These are phyloP conservation scores for Trypanosoma platydactyli DNA, from an alignment of 208 protist species.

Conservation along the genomic window DNA sequence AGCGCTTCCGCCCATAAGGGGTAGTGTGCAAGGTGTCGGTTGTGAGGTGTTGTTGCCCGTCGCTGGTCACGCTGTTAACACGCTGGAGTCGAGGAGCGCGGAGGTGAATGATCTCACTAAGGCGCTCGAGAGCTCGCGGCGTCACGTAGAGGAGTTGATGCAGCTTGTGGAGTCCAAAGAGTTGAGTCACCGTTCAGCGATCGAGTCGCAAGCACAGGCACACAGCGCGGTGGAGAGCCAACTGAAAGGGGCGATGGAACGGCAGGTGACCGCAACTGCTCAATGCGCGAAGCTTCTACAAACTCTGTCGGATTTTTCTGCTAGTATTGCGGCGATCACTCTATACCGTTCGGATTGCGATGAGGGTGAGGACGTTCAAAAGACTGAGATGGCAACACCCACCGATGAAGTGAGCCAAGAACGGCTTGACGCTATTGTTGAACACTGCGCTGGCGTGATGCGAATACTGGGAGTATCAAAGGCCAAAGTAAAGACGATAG, in stretches of 20 bases:
- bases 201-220: neutral
- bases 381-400: neutral
- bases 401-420: neutral
- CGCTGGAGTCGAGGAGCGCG: conserved; percentile 3
- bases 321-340: conserved; percentile 23
- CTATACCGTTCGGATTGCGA: neutral
- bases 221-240: conserved; percentile 2
- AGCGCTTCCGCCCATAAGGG: neutral
- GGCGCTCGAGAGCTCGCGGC: conserved; percentile 15
- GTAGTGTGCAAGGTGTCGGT: neutral
- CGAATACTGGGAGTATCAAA: conserved; percentile 7
- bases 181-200: neutral
- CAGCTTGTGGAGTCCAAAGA: neutral
- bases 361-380: neutral
- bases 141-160: conserved; percentile 9
- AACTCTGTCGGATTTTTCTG: conserved; percentile 18
- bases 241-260: conserved; percentile 20
- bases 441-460: conserved; percentile 17
- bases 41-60: conserved; percentile 3
- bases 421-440: conserved; percentile 11
- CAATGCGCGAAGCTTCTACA: conserved; percentile 10
- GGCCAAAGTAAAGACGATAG: conserved; percentile 11
- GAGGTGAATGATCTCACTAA: conserved; percentile 8
- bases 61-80: conserved; percentile 1
- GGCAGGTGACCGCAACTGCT: conserved; percentile 19